Evolutionary conservation across 2,329 filamentous ascomycete species (phyloP), one percentile per base, ranked within the genome.

Genomic region (Geosmithia flava): DNA sequence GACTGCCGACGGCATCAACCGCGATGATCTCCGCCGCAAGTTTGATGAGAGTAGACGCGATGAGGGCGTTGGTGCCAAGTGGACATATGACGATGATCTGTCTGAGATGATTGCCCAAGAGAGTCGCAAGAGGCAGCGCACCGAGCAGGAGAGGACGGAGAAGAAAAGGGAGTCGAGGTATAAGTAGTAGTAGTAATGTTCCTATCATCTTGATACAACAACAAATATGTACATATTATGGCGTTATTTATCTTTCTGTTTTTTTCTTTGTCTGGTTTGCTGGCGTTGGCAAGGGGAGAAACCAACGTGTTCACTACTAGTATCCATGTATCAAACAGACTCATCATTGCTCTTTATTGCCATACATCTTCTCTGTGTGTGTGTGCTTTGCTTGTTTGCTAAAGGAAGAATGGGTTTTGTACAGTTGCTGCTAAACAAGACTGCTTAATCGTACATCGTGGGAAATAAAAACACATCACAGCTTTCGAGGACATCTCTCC

Each of bases 21-120:
- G 91, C 64, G 90, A 95, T 23, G 86, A 90, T 56, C 64, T 98
- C 58, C 78, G 77, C 63, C 81, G 77, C 58, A 77, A 83, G 60
- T 98, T 94, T 59, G 90, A 97, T 50, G 80, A 70, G 72, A 84
- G 71, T 61, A 78, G 66, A 59, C 73, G 70, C 50, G 76, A 83
- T 53, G 84, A 85, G 61, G 80, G 81, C 17, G 63, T 76, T 20
- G 81, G 83, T 37, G 78, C 80, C 20, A 76, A 81, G 57, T 88
- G 83, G 78, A 78, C 80, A 50, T 73, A 76, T 65, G 87, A 95
- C 62, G 91, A 97, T 56, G 91, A 96, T 61, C 67, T 98, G 49
- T 91, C 83, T 58, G 87, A 95, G 59, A 94, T 98, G 87, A 96
- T 98, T 69, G 88, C 88, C 13, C 83, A 87, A 58, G 93, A 97